Evolutionary conservation across 805 yeast species (phyloP).

Genomic region (Brettanomyces bruxellensis): DNA sequence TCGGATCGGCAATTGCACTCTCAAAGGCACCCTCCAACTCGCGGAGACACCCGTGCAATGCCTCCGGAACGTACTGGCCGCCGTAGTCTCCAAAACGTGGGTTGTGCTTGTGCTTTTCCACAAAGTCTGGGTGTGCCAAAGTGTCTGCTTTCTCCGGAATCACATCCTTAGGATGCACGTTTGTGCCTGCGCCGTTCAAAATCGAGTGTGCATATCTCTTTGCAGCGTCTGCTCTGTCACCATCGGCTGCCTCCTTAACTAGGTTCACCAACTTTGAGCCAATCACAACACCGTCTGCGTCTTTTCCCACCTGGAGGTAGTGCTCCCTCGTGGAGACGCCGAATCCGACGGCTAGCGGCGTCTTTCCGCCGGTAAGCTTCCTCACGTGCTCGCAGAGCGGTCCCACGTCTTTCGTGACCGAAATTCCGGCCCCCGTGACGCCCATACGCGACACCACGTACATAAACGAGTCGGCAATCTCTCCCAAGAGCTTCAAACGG

Average conservation of each 20-base stretch:
- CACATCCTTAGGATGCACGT: conserved; percentile 15
- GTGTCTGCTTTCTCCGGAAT: conserved; percentile 12
- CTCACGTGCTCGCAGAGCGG: conserved; percentile 69
- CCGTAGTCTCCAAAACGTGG: conserved; percentile 92
- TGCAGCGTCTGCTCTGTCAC: conserved; percentile 55
- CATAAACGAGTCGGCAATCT: conserved; percentile 89
- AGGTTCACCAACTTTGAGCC: conserved; percentile 78
- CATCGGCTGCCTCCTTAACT: conserved; percentile 54
- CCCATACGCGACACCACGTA: conserved; percentile 98
- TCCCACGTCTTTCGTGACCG: conserved; percentile 54
- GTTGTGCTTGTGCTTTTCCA: conserved; percentile 57
- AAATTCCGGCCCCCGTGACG: conserved; percentile 80
- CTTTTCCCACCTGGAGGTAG: conserved; percentile 63
- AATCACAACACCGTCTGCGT: conserved; percentile 93
- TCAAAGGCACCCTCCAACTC: conserved; percentile 87
- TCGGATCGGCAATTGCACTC: conserved; percentile 78
- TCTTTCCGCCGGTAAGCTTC: conserved; percentile 58
- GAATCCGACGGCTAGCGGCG: conserved; percentile 91
- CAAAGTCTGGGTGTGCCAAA: conserved; percentile 25
- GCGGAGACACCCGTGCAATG: conserved; percentile 80
- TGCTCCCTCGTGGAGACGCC: conserved; percentile 95
- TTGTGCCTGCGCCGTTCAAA: conserved; percentile 45
- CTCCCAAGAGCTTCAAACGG: conserved; percentile 66
- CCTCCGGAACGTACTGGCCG: conserved; percentile 98
- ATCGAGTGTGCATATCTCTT: conserved; percentile 60